Conservation (phyloP, 495 filamentous ascomycete species). For the Neurospora sublineolata region DNA sequence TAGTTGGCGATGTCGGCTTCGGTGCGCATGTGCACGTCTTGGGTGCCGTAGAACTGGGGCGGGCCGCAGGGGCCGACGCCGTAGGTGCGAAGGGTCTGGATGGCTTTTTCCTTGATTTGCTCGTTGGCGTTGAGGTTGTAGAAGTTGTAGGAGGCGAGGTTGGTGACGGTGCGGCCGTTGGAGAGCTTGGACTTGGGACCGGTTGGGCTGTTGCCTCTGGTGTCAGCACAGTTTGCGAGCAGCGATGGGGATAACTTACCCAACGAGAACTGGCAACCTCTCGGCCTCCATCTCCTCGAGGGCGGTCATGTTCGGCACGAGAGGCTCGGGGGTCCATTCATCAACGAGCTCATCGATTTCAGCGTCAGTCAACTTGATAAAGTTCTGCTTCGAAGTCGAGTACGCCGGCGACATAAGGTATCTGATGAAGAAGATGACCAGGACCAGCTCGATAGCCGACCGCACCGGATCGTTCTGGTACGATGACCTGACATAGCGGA, state of each 20-base stretch:
- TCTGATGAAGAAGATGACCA: slow-evolving; percentile 89
- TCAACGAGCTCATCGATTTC: slow-evolving; percentile 97
- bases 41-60: slow-evolving; percentile 94
- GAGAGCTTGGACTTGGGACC: slow-evolving; percentile 82
- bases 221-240: not conserved
- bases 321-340: slow-evolving; percentile 90
- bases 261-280: slow-evolving; percentile 74
- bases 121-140: slow-evolving; percentile 95
- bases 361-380: slow-evolving; percentile 80
- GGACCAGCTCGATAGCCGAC: slow-evolving; percentile 83
- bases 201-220: slow-evolving; percentile 48
- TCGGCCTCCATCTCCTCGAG: slow-evolving; percentile 76
- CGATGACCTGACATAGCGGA: slow-evolving; percentile 89
- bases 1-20: slow-evolving; percentile 88
- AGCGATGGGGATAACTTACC: slow-evolving; percentile 38
- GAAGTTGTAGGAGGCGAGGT: slow-evolving; percentile 89
- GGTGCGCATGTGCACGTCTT: slow-evolving; percentile 95
- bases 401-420: slow-evolving; percentile 89
- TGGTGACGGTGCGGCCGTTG: slow-evolving; percentile 80
- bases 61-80: slow-evolving; percentile 94
- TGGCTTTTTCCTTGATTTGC: slow-evolving; percentile 82
- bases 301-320: slow-evolving; percentile 59
- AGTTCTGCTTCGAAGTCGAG: slow-evolving; percentile 73
- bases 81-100: slow-evolving; percentile 85
- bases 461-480: slow-evolving; percentile 96